These are phyloP conservation scores for Brassica juncea DNA, from an alignment of 345 rosid genomes.

Conservation along the genomic window DNA sequence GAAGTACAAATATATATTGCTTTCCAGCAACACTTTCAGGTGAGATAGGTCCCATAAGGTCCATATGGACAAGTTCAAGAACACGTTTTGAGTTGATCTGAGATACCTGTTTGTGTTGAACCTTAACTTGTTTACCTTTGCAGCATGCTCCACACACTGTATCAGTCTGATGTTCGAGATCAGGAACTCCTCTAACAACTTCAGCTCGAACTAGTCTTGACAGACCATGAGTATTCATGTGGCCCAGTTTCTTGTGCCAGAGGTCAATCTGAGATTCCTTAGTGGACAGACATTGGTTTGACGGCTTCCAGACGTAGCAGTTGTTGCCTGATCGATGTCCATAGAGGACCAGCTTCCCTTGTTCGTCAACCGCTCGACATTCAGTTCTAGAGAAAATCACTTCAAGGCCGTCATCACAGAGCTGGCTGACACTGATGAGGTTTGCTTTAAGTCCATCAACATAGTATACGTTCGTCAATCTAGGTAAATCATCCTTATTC, in stretches of 20 bases:
- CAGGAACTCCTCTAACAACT: not conserved
- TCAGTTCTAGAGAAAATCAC: no score
- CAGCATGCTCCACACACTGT: not conserved
- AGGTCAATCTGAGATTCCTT: not conserved
- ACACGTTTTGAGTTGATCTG: not conserved
- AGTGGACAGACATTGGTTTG: not conserved
- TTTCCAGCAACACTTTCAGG: not conserved
- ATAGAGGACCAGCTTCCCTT: not conserved
- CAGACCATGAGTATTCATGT: not conserved
- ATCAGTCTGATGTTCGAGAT: not conserved
- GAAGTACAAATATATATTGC: not conserved
- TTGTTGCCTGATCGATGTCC: not conserved
- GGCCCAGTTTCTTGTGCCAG: not conserved
- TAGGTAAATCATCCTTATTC: no score
- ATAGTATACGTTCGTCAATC: no score
- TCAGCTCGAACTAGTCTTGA: accelerated
- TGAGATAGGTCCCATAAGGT: not conserved
- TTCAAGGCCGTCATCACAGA: no score
- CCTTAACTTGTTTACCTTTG: not conserved
- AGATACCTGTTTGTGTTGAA: not conserved
- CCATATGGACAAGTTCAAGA: not conserved
- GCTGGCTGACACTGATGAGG: no score
- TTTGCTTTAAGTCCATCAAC: no score
- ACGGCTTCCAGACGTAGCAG: not conserved
- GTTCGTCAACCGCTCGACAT: not conserved